These are phyloP conservation scores for Geoglossum glabrum DNA, from an alignment of 495 filamentous ascomycete species.

Conservation along the genomic window DNA sequence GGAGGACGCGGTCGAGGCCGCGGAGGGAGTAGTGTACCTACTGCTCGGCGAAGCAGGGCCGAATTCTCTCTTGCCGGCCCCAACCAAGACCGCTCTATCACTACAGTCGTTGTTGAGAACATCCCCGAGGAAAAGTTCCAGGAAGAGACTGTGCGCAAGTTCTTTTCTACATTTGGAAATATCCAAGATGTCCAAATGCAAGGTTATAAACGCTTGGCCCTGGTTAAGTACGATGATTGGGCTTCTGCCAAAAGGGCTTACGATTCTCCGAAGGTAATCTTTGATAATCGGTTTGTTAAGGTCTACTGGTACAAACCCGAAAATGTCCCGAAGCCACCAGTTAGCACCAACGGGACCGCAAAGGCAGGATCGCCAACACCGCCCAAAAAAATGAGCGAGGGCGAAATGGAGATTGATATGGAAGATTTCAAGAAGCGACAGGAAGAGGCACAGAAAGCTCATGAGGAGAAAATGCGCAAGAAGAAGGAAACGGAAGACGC, in stretches of 20 bases:
- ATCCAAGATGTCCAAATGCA: slow-evolving; percentile 58
- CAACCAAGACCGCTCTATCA: slow-evolving; percentile 50
- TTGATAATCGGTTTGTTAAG: slow-evolving; percentile 94
- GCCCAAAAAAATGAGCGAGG: slow-evolving; percentile 11
- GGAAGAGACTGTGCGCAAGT: slow-evolving; percentile 52
- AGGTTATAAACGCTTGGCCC: slow-evolving; percentile 53
- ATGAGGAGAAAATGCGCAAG: slow-evolving; percentile 60
- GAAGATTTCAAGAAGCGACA: slow-evolving; percentile 62
- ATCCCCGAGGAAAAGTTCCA: slow-evolving; percentile 76
- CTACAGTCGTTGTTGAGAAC: slow-evolving; percentile 74
- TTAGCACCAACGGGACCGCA: slow-evolving; percentile 10
- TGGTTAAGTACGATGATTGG: slow-evolving; percentile 62
- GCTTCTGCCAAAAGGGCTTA: slow-evolving; percentile 61
- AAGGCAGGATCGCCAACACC: slow-evolving; percentile 7
- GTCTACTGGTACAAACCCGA: slow-evolving; percentile 83
- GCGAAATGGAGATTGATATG: slow-evolving; percentile 44
- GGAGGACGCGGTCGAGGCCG: slow-evolving; percentile 27
- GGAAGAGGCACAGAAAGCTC: slow-evolving; percentile 53
- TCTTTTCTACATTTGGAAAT: slow-evolving; percentile 71
- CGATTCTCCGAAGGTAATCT: slow-evolving; percentile 81
- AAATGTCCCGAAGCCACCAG: slow-evolving; percentile 17
- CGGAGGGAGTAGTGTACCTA: slow-evolving; percentile 23
- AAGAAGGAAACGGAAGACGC: slow-evolving; percentile 54
- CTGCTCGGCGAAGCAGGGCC: slow-evolving; percentile 32
- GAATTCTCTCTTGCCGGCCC: slow-evolving; percentile 61